Percentiles rank a stretch among this genome's conserved stretches.
These are phyloP conservation scores for Pleurotus tuber-regium DNA, from an alignment of 768 basidiomycete genomes.

Conservation along the genomic window DNA sequence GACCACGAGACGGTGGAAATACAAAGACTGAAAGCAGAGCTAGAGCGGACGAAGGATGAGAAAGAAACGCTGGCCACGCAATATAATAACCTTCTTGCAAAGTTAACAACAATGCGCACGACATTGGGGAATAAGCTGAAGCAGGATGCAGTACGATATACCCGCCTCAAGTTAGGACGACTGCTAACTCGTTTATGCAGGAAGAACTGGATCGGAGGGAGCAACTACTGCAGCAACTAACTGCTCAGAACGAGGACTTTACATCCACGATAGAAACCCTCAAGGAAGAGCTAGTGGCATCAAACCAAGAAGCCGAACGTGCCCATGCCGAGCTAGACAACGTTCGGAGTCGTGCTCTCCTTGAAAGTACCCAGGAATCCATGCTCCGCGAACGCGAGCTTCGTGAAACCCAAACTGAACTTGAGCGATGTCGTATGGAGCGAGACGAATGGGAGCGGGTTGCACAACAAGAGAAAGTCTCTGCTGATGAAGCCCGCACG, in stretches of 20 bases:
- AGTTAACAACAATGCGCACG: constrained; percentile 90
- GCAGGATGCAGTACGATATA: constrained; percentile 82
- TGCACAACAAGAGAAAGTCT: constrained; percentile 59
- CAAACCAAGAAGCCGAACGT: constrained; percentile 73
- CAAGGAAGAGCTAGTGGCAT: constrained; percentile 72
- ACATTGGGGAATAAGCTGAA: constrained; percentile 92
- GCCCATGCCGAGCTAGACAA: constrained; percentile 67
- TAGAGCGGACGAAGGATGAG: constrained; percentile 75
- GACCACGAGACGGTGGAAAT: constrained; percentile 33
- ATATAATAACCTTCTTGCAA: constrained; percentile 82
- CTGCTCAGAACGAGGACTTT: constrained; percentile 75
- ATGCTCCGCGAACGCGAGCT: constrained; percentile 75
- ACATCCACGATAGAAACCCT: constrained; percentile 71
- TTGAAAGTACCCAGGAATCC: constrained; percentile 70
- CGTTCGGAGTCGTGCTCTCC: constrained; percentile 60
- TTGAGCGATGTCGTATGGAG: constrained; percentile 84
- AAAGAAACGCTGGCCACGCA: constrained; percentile 85
- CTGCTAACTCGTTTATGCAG: constrained; percentile 37
- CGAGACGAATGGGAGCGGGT: constrained; percentile 58
- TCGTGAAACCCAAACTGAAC: constrained; percentile 77
- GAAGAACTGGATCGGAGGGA: constrained; percentile 97
- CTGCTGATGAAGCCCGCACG: constrained; percentile 68
- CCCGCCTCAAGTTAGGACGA: too few relatives aligned
- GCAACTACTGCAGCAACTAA: constrained; percentile 76
- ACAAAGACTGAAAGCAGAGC: constrained; percentile 63